Evolutionary conservation across 73 alveolate genomes (phyloP).

Genomic region (Tetrahymena elliotti): DNA sequence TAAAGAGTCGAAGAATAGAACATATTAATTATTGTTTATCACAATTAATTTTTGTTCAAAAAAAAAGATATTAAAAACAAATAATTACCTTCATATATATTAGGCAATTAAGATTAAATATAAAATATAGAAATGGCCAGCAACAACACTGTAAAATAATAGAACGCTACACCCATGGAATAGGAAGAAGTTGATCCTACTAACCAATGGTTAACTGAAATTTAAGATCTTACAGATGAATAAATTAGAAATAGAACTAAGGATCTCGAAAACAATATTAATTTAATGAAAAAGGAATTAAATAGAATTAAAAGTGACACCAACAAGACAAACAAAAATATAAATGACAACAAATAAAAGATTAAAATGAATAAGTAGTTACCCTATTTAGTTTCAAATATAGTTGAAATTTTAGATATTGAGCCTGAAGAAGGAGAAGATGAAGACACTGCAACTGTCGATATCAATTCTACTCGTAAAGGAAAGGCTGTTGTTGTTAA

Average conservation of each 20-base stretch:
- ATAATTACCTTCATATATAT: background rate
- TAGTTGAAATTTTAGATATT: constrained; percentile 72
- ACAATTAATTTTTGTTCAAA: background rate
- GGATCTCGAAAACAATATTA: background rate
- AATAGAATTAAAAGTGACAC: background rate
- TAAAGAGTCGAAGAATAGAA: background rate
- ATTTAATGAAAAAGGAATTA: background rate
- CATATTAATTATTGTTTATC: background rate
- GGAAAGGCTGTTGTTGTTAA: constrained; percentile 68
- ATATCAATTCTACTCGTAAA: constrained; percentile 28
- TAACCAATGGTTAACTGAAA: background rate
- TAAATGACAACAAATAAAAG: background rate
- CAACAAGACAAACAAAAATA: background rate
- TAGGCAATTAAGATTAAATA: background rate
- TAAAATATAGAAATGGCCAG: background rate
- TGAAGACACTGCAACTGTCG: constrained; percentile 50
- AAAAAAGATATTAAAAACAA: background rate
- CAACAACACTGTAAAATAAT: background rate
- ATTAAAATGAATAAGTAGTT: constrained; percentile 16
- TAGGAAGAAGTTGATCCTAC: background rate
- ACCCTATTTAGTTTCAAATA: constrained; percentile 95
- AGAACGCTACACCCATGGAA: background rate
- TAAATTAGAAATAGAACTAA: background rate
- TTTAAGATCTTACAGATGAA: background rate
- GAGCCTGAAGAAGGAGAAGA: constrained; percentile 72